A percentile compares a stretch with the other conserved stretches of the same genome.
phyloP scores from a whole-genome alignment of 495 filamentous ascomycete species.

The Astrothelium subdiscretum region DNA sequence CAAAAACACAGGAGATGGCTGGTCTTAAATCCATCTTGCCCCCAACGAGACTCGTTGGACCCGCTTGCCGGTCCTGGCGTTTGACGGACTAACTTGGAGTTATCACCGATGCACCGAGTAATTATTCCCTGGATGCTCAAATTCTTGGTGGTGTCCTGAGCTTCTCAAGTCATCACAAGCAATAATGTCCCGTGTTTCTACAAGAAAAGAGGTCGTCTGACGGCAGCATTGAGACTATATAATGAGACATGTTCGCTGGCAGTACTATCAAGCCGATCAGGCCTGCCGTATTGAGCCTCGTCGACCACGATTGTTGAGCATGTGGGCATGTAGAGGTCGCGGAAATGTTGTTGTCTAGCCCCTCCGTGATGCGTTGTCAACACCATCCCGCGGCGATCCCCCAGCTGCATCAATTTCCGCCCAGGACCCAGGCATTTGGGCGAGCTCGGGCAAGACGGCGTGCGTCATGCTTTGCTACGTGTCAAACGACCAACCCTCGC shows the following conservation, averaged over 20 bases:
- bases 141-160: neutral
- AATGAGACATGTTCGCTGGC: neutral
- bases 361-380: constrained; percentile 1
- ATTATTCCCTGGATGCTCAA: neutral
- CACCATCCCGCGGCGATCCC: neutral
- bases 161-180: neutral
- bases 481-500: too few relatives aligned
- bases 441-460: too few relatives aligned
- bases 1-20: constrained; percentile 1
- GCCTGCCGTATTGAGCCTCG: neutral
- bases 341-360: neutral
- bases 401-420: neutral
- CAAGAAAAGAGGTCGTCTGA: neutral
- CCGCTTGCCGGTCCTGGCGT: neutral
- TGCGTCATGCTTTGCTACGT: too few relatives aligned
- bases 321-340: neutral
- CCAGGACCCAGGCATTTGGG: neutral
- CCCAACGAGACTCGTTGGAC: neutral
- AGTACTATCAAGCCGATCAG: neutral
- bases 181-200: neutral
- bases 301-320: neutral
- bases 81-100: neutral
- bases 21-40: neutral
- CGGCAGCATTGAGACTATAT: neutral
- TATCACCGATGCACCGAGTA: neutral